Evolutionary conservation across 495 filamentous ascomycete genomes (phyloP).

Genomic region (Lineolata rhizophorae): DNA sequence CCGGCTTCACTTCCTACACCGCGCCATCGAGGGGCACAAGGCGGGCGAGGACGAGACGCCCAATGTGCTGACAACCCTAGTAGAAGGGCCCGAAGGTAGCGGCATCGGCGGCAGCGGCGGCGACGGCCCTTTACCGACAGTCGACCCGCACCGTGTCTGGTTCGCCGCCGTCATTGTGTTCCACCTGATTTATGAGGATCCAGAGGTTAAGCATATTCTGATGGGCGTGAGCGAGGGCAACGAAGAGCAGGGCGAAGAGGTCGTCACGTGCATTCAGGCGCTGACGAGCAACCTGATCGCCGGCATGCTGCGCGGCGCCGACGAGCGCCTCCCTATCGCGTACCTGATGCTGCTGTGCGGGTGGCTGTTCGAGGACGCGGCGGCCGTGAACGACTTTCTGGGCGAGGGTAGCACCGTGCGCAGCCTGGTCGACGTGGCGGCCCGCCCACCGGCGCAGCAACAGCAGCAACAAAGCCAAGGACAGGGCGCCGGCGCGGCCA

Average conservation of each 20-base stretch:
- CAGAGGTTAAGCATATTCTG: conserved; percentile 54
- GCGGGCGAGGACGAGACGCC: conserved; percentile 63
- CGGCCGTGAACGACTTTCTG: conserved; percentile 82
- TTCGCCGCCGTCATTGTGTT: conserved; percentile 79
- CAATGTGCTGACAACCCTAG: conserved; percentile 72
- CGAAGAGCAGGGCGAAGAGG: conserved; percentile 77
- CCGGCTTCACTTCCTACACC: conserved; percentile 58
- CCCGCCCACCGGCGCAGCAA: too few species aligned
- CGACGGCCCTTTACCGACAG: conserved; percentile 18
- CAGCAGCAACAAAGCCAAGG: too few species aligned
- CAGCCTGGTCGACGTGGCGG: conserved; percentile 54
- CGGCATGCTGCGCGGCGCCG: conserved; percentile 48
- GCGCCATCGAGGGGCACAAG: conserved; percentile 73
- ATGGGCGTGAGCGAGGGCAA: conserved; percentile 77
- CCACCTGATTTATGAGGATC: conserved; percentile 69
- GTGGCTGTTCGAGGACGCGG: conserved; percentile 82
- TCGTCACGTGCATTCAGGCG: conserved; percentile 79
- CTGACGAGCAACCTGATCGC: conserved; percentile 64
- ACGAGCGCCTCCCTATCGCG: conserved; percentile 61
- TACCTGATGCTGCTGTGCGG: conserved; percentile 85
- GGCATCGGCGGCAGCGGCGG: conserved; percentile 23
- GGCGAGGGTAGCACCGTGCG: conserved; percentile 87
- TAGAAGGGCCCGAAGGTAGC: too few species aligned
- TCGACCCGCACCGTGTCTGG: conserved; percentile 79
- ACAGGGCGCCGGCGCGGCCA: neutral